Evolutionary conservation across 1,139 yeast genomes (phyloP), one percentile per base, ranked within the genome.

Genomic region (Saccharomycopsis crataegensis): DNA sequence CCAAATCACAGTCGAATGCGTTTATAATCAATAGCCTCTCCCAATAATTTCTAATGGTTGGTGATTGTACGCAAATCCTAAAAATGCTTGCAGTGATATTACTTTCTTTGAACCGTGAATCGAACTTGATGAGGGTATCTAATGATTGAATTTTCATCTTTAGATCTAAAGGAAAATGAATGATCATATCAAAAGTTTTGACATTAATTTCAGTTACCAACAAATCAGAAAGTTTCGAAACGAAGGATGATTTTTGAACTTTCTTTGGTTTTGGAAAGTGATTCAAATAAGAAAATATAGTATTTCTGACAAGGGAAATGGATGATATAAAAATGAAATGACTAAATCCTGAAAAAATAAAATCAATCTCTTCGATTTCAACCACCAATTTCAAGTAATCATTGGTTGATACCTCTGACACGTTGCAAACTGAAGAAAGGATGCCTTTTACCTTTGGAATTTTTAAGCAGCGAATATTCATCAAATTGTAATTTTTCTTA

Each of bases 1-100:
- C 49, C 1, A 60, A 33, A 6, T 7, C 22, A 14, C 58, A 40
- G 5, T 43, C 42, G 8, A 57, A 48, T 5, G 66, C 63, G 57
- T 79, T 79, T 14, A 75, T 64, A 52, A 80, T 72, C 3, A 76
- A 52, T 44, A 82, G 62, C 48, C 86, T 66, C 34, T 75, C 67
- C 87, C 87, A 82, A 54, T 66, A 67, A 1, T 70, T 71, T 1
- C 71, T 65, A 0, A 70, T 61, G 0, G 75, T 67, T 0, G 86
- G 83, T 4, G 55, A 52, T 14, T 48, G 49, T n/a, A 48, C 49
- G 36, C 48, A 48, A 16, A 52, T 32, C 11, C 55, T 37, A 3
- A 38, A 36, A 22, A 37, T n/a, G 8, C 33, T 32, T 8, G 51
- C n/a, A 65, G 65, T 6, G 65, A 60, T 2, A 56, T 51, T 22